Conservation (phyloP, 108 stramenopile species). For the Nitzschia putrida region DNA sequence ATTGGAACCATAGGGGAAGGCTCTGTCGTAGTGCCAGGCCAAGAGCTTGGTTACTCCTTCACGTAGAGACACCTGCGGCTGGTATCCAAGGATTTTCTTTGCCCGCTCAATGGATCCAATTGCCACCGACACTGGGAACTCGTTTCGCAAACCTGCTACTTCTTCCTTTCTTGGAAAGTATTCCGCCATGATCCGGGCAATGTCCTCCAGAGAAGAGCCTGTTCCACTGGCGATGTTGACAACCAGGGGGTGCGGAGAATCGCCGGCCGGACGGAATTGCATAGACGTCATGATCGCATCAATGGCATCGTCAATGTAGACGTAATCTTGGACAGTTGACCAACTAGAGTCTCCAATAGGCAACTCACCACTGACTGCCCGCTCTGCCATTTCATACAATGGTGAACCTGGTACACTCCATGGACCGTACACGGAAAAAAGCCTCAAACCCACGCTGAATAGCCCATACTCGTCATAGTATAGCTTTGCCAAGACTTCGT, state of each 20-base stretch:
- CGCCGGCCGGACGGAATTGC: slow-evolving; percentile 55
- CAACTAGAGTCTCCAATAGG: slow-evolving; percentile 8
- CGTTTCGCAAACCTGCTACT: neutral
- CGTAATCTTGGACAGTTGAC: slow-evolving; percentile 60
- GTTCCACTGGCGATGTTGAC: slow-evolving; percentile 78
- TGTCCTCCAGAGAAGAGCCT: slow-evolving; percentile 47
- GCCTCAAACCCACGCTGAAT: slow-evolving; percentile 74
- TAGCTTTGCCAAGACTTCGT: slow-evolving; percentile 74
- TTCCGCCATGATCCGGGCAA: slow-evolving; percentile 45
- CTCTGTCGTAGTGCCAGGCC: slow-evolving; percentile 79
- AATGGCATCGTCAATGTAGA: slow-evolving; percentile 89
- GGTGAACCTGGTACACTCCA: slow-evolving; percentile 75
- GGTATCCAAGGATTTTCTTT: slow-evolving; percentile 57
- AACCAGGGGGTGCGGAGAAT: slow-evolving; percentile 52
- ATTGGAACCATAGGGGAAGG: slow-evolving; percentile 57
- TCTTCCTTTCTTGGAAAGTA: slow-evolving; percentile 41
- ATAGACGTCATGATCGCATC: slow-evolving; percentile 81
- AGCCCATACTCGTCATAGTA: slow-evolving; percentile 75
- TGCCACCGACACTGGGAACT: slow-evolving; percentile 11
- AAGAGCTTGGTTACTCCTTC: slow-evolving; percentile 65
- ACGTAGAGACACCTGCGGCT: slow-evolving; percentile 54
- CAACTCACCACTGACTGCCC: slow-evolving; percentile 39
- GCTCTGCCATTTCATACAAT: slow-evolving; percentile 79
- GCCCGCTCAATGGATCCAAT: slow-evolving; percentile 63
- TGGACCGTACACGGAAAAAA: slow-evolving; percentile 89